Evolutionary conservation across 345 rosid species (phyloP).

Genomic region (Hypericum androsaemum): DNA sequence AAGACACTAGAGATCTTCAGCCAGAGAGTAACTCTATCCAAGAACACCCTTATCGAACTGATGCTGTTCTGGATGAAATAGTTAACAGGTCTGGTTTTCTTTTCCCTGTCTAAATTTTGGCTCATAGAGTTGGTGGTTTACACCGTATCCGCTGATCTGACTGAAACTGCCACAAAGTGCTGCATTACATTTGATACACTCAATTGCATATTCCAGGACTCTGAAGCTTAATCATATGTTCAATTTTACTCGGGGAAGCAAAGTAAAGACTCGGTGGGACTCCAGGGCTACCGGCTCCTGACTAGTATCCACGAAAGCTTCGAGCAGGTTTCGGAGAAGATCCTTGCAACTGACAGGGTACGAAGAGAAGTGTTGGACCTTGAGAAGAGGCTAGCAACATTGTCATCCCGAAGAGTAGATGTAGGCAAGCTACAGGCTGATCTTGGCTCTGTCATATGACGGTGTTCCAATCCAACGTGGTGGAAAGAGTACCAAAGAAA

Average conservation of each 20-base stretch:
- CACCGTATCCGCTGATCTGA: no score
- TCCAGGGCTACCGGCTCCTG: constrained; percentile 62
- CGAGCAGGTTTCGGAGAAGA: constrained; percentile 60
- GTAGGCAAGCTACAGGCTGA: constrained; percentile 50
- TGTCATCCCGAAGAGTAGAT: constrained; percentile 44
- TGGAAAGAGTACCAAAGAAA: no score
- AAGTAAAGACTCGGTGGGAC: constrained; percentile 53
- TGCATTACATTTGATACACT: no score
- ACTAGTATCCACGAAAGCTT: constrained; percentile 64
- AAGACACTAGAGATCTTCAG: constrained; percentile 77
- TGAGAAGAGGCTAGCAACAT: constrained; percentile 70
- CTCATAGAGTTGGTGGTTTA: no score
- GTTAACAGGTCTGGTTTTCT: constrained; percentile 43
- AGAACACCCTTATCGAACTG: constrained; percentile 77
- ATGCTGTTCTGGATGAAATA: constrained; percentile 73
- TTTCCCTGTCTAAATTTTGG: not conserved
- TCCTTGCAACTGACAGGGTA: constrained; percentile 47
- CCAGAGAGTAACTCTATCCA: constrained; percentile 72
- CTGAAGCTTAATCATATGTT: no score
- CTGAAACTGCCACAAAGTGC: no score
- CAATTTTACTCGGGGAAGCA: constrained; percentile 45
- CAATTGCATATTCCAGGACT: no score
- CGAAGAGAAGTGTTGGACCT: constrained; percentile 56
- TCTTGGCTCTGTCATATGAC: constrained; percentile 40
- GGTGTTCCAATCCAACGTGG: no score